These are phyloP conservation scores for Climacium dendroides DNA, from an alignment of 225 moss, liverwort and hornwort species.

Conservation along the genomic window DNA sequence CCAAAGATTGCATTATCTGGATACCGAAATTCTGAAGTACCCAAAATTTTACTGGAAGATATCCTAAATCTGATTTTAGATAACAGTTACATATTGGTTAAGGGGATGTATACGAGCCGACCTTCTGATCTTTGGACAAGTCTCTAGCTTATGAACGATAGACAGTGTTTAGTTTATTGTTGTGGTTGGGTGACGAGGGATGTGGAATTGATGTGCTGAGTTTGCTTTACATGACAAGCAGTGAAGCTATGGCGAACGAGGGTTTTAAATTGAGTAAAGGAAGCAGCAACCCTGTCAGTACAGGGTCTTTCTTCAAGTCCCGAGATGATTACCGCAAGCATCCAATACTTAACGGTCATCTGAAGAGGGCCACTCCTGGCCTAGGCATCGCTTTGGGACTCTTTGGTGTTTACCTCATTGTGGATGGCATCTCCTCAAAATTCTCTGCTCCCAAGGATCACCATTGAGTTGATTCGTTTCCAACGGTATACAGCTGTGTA, in stretches of 20 bases:
- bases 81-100: background rate
- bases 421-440: slow-evolving; percentile 76
- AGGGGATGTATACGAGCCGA: background rate
- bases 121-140: background rate
- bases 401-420: slow-evolving; percentile 69
- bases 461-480: slow-evolving; percentile 18
- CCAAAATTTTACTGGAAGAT: background rate
- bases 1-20: background rate
- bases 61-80: too few relatives aligned
- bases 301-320: slow-evolving; percentile 75
- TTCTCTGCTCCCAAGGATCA: slow-evolving; percentile 50
- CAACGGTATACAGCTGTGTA: background rate
- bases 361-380: slow-evolving; percentile 74
- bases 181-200: background rate
- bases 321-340: slow-evolving; percentile 93
- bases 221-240: background rate
- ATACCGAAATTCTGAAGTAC: background rate
- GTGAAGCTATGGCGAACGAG: slow-evolving; percentile 38
- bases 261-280: slow-evolving; percentile 40
- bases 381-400: slow-evolving; percentile 78
- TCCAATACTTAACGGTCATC: slow-evolving; percentile 65
- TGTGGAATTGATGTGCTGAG: background rate
- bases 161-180: background rate
- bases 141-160: background rate
- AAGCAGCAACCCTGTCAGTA: slow-evolving; percentile 17